A percentile compares a stretch with the other conserved stretches of the same genome.
These are phyloP conservation scores for Arthroderma sp. DNA, from an alignment of 2,329 filamentous ascomycete species.

Conservation along the genomic window DNA sequence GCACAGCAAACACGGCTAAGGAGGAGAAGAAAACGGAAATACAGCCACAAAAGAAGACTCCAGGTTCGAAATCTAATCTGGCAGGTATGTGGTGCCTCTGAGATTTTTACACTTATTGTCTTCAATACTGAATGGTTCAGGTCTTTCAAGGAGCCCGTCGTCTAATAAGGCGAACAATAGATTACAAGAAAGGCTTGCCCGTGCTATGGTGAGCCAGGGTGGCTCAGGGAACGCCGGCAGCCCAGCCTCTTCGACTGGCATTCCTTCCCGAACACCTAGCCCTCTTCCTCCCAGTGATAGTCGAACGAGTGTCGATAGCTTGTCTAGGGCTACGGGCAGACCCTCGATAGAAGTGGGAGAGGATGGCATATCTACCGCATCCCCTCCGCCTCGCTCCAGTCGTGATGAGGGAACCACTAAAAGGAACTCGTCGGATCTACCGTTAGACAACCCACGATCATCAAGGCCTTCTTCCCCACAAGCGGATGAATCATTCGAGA, in stretches of 20 bases:
- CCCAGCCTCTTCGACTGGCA: conserved; percentile 36
- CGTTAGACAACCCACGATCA: neutral
- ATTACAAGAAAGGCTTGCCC: conserved; percentile 77
- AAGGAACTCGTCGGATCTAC: conserved; percentile 18
- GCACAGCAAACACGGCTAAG: conserved; percentile 15
- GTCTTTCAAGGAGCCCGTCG: conserved; percentile 50
- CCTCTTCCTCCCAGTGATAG: conserved; percentile 33
- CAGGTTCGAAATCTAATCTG: too few species aligned
- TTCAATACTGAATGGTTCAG: conserved; percentile 18
- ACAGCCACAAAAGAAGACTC: conserved; percentile 13
- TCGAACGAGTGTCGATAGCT: conserved; percentile 24
- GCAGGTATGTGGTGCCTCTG: conserved; percentile 15
- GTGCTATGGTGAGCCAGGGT: conserved; percentile 66
- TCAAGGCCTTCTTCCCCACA: neutral
- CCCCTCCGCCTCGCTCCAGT: conserved; percentile 15
- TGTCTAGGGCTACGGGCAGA: conserved; percentile 11
- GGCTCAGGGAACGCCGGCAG: conserved; percentile 34
- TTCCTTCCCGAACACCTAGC: conserved; percentile 41
- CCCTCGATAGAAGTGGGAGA: conserved; percentile 15
- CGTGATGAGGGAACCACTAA: conserved; percentile 16
- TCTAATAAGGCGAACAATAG: conserved; percentile 61
- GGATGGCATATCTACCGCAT: conserved; percentile 6
- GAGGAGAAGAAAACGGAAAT: conserved; percentile 23
- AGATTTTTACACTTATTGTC: neutral
- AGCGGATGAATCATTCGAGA: neutral